phyloP scores from a whole-genome alignment of 2,329 filamentous ascomycete genomes.

The Truncatella angustata region DNA sequence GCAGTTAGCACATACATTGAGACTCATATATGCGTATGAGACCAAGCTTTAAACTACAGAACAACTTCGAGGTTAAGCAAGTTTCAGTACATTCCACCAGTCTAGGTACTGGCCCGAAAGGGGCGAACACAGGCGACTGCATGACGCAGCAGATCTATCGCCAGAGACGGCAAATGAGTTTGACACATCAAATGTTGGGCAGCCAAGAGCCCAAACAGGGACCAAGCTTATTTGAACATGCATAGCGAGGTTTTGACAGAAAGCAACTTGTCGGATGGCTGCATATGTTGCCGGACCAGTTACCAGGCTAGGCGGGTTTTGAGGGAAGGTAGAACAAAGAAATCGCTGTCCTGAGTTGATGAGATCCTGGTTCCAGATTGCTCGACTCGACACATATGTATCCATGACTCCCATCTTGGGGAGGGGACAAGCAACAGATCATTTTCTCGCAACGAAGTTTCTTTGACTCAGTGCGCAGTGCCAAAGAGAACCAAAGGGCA shows the following conservation, averaged over 20 bases:
- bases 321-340: slow-evolving; percentile 47
- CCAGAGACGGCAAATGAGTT: slow-evolving; percentile 37
- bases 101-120: slow-evolving; percentile 32
- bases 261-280: slow-evolving; percentile 41
- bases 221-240: slow-evolving; percentile 37
- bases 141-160: slow-evolving; percentile 36
- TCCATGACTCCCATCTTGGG: slow-evolving; percentile 25
- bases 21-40: slow-evolving; percentile 25
- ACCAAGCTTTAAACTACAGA: slow-evolving; percentile 22
- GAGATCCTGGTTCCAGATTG: slow-evolving; percentile 35
- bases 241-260: slow-evolving; percentile 37
- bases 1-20: slow-evolving; percentile 21
- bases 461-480: slow-evolving; percentile 19
- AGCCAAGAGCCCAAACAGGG: slow-evolving; percentile 38
- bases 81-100: slow-evolving; percentile 40
- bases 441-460: slow-evolving; percentile 18
- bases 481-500: slow-evolving; percentile 19
- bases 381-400: slow-evolving; percentile 58
- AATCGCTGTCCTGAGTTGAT: slow-evolving; percentile 31
- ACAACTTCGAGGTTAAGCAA: slow-evolving; percentile 33
- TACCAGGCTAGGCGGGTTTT: slow-evolving; percentile 33
- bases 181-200: slow-evolving; percentile 40
- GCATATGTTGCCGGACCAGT: slow-evolving; percentile 45
- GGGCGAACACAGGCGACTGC: slow-evolving; percentile 38
- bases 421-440: slow-evolving; percentile 16